Evolutionary conservation across 2,329 filamentous ascomycete genomes (phyloP).

Genomic region (Colletotrichum tanaceti): DNA sequence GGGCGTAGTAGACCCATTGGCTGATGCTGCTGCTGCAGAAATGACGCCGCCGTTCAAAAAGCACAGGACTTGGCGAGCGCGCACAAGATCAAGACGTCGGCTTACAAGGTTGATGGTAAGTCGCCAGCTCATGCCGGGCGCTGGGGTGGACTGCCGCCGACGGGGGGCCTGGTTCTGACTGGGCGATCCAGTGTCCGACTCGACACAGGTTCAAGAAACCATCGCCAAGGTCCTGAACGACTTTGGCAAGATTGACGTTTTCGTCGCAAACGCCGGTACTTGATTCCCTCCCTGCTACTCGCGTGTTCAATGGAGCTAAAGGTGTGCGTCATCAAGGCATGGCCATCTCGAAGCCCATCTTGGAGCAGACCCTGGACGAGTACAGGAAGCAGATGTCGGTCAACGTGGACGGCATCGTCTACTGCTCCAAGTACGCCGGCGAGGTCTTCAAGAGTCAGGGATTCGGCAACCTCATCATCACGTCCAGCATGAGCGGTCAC

Average conservation of each 20-base stretch:
- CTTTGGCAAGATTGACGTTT: conserved; percentile 57
- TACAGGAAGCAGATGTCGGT: conserved; percentile 65
- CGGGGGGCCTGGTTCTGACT: too few relatives aligned
- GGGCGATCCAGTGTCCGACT: conserved; percentile 53
- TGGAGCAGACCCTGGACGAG: conserved; percentile 64
- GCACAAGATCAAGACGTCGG: conserved; percentile 52
- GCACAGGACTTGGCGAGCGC: conserved; percentile 48
- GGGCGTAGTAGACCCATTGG: background rate
- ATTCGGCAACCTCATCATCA: conserved; percentile 64
- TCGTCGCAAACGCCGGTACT: conserved; percentile 57
- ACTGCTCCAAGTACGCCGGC: conserved; percentile 57
- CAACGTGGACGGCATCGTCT: conserved; percentile 62
- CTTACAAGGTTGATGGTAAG: conserved; percentile 58
- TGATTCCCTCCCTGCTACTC: background rate
- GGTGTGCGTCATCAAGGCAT: conserved; percentile 51
- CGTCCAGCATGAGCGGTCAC: conserved; percentile 61
- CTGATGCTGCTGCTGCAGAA: background rate
- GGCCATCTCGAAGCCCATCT: conserved; percentile 65
- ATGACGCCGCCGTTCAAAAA: conserved; percentile 50
- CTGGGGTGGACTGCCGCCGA: too few relatives aligned
- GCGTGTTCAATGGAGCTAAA: fast-evolving
- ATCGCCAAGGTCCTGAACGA: conserved; percentile 51
- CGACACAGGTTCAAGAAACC: conserved; percentile 49
- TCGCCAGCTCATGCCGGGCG: too few relatives aligned
- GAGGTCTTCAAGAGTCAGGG: conserved; percentile 57